These are phyloP conservation scores for Flaveria floridana DNA, from an alignment of 140 eudicot species.

Conservation along the genomic window DNA sequence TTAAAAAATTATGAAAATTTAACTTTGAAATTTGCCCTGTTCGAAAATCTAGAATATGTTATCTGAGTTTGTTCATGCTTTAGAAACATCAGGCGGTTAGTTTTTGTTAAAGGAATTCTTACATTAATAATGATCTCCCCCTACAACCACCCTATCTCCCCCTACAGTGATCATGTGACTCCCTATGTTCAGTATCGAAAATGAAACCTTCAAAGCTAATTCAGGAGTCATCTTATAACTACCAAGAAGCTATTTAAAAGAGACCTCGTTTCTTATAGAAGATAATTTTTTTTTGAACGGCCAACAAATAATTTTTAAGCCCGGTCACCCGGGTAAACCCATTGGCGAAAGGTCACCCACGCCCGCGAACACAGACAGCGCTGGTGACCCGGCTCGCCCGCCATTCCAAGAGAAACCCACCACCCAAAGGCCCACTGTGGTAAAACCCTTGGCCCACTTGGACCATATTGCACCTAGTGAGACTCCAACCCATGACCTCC, in stretches of 20 bases:
- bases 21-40: not conserved
- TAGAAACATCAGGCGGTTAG: conserved; percentile 18
- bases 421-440: too few relatives aligned
- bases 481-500: too few relatives aligned
- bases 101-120: conserved; percentile 6
- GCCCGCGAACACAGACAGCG: too few relatives aligned
- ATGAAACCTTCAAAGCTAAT: conserved; percentile 15
- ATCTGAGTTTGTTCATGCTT: not conserved
- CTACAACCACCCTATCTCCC: not conserved
- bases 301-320: too few relatives aligned
- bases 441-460: too few relatives aligned
- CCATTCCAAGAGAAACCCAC: too few relatives aligned
- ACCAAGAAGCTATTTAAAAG: conserved; percentile 16
- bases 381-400: too few relatives aligned
- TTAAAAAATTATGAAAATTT: not conserved
- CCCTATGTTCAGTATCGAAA: conserved; percentile 4
- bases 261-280: conserved; percentile 11
- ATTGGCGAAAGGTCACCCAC: too few relatives aligned
- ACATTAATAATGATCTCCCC: conserved; percentile 2
- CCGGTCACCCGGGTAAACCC: too few relatives aligned
- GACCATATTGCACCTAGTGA: too few relatives aligned
- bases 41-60: conserved; percentile 14
- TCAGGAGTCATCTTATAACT: conserved; percentile 20
- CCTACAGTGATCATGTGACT: conserved; percentile 13
- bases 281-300: too few relatives aligned